Evolutionary conservation across 2,329 filamentous ascomycete species (phyloP), one percentile per base, ranked within the genome.

Genomic region (Madurella fahalii): DNA sequence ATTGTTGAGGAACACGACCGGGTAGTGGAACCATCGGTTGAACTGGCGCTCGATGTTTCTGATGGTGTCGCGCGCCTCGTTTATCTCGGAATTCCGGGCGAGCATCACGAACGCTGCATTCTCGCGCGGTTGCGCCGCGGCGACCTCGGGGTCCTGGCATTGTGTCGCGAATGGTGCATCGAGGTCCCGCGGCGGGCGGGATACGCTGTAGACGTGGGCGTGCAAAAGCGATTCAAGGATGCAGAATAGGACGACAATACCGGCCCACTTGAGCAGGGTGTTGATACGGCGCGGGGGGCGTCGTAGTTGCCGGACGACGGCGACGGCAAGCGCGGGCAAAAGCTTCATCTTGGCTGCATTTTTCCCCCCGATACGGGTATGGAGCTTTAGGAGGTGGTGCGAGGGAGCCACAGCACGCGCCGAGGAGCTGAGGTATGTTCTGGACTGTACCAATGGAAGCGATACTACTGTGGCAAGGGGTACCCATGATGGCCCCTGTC

Each of bases 21-120:
- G 74, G 58, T 78, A 78, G 54, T 74, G 66, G 63, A 73, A 77
- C 70, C 73, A 75, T 50, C 67, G 67, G 66, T 78, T 78, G 66
- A 76, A 78, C 53, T 73, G 71, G 32, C 61, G 58, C 63, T 77
- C 74, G 50, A 77, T 68, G 30, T 69, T 72, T n/a, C 61, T 59
- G 42, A 77, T 64, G 1, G 73, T 72, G 44, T 66, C 62, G 46
- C 69, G 69, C 1, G 72, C 74, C 52, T 69, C 66, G 13, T 70
- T 59, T 5, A 72, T 65, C 60, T 78, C 75, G 12, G 65, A 64
- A 59, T 78, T 78, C 20, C 74, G 73, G 46, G 74, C 73, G 54
- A 78, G 65, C 74, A 77, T 77, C 41, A 78, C 72, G 40, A 77
- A 59, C 17, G 69, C 70, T 54, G 74, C 75, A 54, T 73, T 75